Evolutionary conservation across 2,329 filamentous ascomycete genomes (phyloP).

Genomic region (Sporothrix phasma): DNA sequence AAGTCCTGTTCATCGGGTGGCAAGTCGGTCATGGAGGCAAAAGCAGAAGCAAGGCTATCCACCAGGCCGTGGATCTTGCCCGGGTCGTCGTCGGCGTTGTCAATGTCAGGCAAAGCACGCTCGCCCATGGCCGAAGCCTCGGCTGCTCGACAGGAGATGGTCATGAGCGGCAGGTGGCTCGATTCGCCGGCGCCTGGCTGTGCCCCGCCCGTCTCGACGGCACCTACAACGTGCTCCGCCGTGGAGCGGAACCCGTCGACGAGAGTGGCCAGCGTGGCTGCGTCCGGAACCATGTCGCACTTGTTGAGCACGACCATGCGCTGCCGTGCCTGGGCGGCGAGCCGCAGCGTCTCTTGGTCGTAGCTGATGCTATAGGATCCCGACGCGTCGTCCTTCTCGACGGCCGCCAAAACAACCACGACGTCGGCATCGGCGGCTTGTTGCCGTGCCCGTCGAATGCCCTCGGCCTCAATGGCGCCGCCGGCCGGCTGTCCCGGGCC

Average conservation of each 20-base stretch:
- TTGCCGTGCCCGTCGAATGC: conserved; percentile 75
- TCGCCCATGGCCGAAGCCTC: not conserved
- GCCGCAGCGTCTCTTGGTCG: conserved; percentile 45
- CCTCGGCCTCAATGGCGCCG: conserved; percentile 74
- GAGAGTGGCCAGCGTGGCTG: conserved; percentile 27
- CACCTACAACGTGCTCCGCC: not conserved
- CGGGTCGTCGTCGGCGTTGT: conserved; percentile 23
- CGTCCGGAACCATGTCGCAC: conserved; percentile 37
- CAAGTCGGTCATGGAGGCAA: conserved; percentile 60
- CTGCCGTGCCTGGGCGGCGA: conserved; percentile 40
- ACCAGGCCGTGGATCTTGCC: conserved; percentile 63
- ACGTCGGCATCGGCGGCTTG: conserved; percentile 78
- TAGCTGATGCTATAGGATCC: conserved; percentile 34
- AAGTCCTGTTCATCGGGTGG: conserved; percentile 68
- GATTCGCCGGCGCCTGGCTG: conserved; percentile 3
- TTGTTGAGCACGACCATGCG: conserved; percentile 54
- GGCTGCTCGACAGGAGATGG: conserved; percentile 14
- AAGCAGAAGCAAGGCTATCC: conserved; percentile 57
- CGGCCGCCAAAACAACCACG: conserved; percentile 67
- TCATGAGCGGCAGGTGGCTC: conserved; percentile 9
- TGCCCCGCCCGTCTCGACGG: no score
- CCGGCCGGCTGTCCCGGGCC: not conserved
- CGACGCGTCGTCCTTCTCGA: conserved; percentile 42
- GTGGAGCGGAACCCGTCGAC: conserved; percentile 28
- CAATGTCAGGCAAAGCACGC: not conserved